Conservation (phyloP, 148 eudicot species). For the Silene uniflora region DNA sequence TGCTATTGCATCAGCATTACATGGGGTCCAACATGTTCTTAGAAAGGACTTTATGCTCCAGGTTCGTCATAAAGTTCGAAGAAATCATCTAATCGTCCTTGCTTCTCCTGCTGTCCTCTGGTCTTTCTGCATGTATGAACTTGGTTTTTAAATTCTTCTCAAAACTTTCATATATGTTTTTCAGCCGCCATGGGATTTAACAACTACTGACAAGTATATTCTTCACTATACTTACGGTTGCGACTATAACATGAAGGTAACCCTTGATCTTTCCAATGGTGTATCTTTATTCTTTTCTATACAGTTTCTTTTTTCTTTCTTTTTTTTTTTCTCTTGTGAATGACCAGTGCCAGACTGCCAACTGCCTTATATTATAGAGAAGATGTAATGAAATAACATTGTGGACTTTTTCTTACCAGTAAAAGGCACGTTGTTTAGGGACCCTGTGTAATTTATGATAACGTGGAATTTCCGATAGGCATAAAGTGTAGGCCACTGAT, state of each 20-base stretch:
- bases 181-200: constrained; percentile 92
- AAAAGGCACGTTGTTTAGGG: neutral
- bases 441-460: neutral
- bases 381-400: too few species aligned
- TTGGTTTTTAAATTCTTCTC: neutral
- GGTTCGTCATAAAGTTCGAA: constrained; percentile 35
- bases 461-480: neutral
- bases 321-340: neutral
- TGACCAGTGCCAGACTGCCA: neutral
- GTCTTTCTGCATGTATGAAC: neutral
- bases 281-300: neutral
- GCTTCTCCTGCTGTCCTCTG: neutral
- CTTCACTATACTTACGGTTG: constrained; percentile 94
- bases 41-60: constrained; percentile 94
- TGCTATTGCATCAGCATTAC: constrained; percentile 96
- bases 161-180: constrained; percentile 20
- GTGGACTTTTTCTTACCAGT: neutral
- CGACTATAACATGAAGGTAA: constrained; percentile 93
- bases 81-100: neutral
- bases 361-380: neutral
- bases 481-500: constrained; percentile 4
- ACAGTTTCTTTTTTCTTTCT: too few species aligned
- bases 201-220: constrained; percentile 62
- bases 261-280: neutral
- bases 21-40: constrained; percentile 83